Base-by-base conservation (phyloP, 1,284 basidiomycete genomes). In the Cryptococcus jaspeensis region DNA sequence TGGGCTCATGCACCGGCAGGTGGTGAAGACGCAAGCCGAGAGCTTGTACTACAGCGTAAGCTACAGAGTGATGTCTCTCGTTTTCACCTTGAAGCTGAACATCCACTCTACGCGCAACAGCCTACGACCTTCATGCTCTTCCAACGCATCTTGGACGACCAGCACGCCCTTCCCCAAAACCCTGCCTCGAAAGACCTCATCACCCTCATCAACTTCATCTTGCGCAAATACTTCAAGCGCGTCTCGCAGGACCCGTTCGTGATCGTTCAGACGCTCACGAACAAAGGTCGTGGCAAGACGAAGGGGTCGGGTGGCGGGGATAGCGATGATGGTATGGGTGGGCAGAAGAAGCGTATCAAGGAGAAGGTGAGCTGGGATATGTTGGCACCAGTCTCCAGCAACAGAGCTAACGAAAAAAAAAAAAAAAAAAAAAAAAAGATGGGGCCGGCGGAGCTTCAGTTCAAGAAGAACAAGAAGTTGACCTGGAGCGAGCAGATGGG, bases 211-310 rank as follows among this genome's bases (percentile, higher is more conserved):
- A 88, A 85, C 64, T 97, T 84, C 75, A 82, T 96, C 53, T 81
- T 95, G 53, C 85, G 90, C 43, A 86, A 88, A 71, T 96, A 95
- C 81, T 96, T 97, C 84, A 96, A 94, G 73, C 84, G 85, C 5
- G 81, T 91, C 42, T 82, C 84, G 53, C 84, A 89, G 59, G 87
- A 94, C 60, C 82, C 89, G 0, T 88, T 95, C 78, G 79, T 95
- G 41, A 83, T 91, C 55, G 82, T 96, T 53, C 91, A 96, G 81
- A 87, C 88, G 2, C 89, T 93, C 80, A 92, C 87, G 78, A 91
- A 91, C 5, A 94, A 92, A 80, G 89, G 88, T 70, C 83, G 89
- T 62, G 85, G 87, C 18, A 80, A 85, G 63, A 93, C 91, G 91
- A 92, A 92, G 75, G 83, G 84, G 59, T 85, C 84, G 65, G 92